Base-by-base conservation (phyloP, 345 rosid species). In the Populus deltoides region DNA sequence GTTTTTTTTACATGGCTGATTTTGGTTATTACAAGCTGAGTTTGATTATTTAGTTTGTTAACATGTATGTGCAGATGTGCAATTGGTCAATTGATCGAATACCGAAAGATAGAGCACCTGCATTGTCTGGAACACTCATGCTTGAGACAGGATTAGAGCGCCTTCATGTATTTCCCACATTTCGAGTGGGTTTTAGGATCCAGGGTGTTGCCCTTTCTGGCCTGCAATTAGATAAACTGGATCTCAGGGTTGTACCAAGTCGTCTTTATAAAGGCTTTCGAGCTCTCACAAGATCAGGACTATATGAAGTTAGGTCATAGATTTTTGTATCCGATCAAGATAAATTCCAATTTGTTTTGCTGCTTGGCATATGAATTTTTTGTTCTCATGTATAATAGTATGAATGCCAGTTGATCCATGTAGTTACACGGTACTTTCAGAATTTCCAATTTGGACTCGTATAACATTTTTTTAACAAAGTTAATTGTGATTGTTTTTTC, bases 161-260 rank as follows among this genome's bases (percentile, higher is more conserved):
- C 25, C 97, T 93, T 75, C 90, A 90, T 27, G 98, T 96, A 57
- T 92, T 88, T 76, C 99, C 97, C 3, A 85, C 91, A 68, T 89
- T 88, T 81, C 90, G 77, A 86, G 87, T 93, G 53, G 90, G 89
- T 77, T 96, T 93, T 79, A 89, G 85, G 88, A 89, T 96, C 38
- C 95, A 92, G 92, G 98, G 98, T 25, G 79, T 89, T 53, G 97
- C 98, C 47, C 94, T 96, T 61, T 96, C 98, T 36, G 97, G 98
- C 65, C 69, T 93, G 80, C 91, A 90, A 79, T 88, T 91, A 18
- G 90, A 96, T 76, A 96, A 91, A 80, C 86, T 93, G 72, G 98
- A 93, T 76, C 81, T 92, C 8, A 82, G 86, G 86, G 86, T 86
- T 55, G 67, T 83, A 33, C 92, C 99, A 62, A 86, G 76, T 79